Evolutionary conservation across 257 asterid genomes (phyloP), one percentile per base, ranked within the genome.

Genomic region (Linderniella brevidens): DNA sequence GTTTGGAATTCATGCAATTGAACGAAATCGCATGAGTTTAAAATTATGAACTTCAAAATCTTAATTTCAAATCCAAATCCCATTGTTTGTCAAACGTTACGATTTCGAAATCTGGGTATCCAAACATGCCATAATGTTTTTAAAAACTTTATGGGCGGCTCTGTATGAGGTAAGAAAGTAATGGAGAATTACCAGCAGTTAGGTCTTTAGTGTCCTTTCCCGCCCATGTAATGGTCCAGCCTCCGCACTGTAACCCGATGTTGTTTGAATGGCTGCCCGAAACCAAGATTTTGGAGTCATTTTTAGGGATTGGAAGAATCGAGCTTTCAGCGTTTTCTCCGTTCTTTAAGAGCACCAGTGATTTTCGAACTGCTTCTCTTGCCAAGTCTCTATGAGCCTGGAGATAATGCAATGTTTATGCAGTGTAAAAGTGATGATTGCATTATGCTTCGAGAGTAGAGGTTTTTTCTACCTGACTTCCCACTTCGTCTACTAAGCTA

Each of bases 341-440:
- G 14, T 82, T 78, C 70, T 82, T 82, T 50, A 82, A 40, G 5
- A 82, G 67, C 35, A 82, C 92, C 0, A 75, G 92, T 0, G 93
- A 75, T 52, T 78, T 82, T 64, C 93, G 66, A 46, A 82, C 93
- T 0, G 83, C 92, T 68, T 75, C 83, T 17, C 92, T 73, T 13
- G 93, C 93, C 62, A 82, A 65, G n/a, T 75, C 83, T 46, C 86
- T 67, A 43, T 82, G 83, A 36, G 69, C 86, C 83, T 64, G 64
- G n/a, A n/a, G n/a, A n/a, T 25, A 25, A 25, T 25, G 3, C 6
- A 25, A 6, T 25, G 32, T 25, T 25, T 25, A 25, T 25, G 32
- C 6, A 25, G 32, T 25, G 32, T 25, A 25, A 25, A 25, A 25
- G 32, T 25, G 32, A 25, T 25, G 6, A 25, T 25, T 3, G 32